Conservation (phyloP, 495 filamentous ascomycete species). For the Penicillium pulvis region DNA sequence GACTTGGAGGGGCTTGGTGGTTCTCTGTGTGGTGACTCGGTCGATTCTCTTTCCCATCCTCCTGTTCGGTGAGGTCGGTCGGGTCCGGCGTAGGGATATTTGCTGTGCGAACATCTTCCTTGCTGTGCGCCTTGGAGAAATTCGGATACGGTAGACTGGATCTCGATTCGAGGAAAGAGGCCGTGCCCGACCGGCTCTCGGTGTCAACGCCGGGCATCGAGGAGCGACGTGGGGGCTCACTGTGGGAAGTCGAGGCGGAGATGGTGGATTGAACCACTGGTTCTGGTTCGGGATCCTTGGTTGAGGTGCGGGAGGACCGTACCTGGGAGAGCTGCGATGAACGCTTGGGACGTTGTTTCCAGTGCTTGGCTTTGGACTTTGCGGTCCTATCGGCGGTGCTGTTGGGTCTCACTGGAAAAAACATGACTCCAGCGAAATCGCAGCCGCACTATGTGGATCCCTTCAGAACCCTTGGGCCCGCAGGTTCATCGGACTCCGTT, state of each 20-base stretch:
- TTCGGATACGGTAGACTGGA: slow-evolving; percentile 77
- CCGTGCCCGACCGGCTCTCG: slow-evolving; percentile 36
- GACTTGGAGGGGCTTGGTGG: slow-evolving; percentile 59
- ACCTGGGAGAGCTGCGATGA: slow-evolving; percentile 45
- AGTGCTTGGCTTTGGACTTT: slow-evolving; percentile 31
- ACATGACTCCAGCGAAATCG: slow-evolving; percentile 43
- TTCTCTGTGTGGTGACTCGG: slow-evolving; percentile 30
- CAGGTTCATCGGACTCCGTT: slow-evolving; percentile 24
- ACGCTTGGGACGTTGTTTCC: slow-evolving; percentile 34
- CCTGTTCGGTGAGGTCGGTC: slow-evolving; percentile 68
- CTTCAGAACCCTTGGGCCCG: slow-evolving; percentile 20
- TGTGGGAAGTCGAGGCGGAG: slow-evolving; percentile 30
- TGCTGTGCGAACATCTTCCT: slow-evolving; percentile 69
- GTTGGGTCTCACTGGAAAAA: slow-evolving; percentile 49
- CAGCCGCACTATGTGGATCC: slow-evolving; percentile 34
- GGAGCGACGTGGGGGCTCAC: slow-evolving; percentile 41
- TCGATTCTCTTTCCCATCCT: slow-evolving; percentile 32
- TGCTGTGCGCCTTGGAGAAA: slow-evolving; percentile 89
- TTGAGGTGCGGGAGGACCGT: slow-evolving; percentile 44
- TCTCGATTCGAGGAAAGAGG: slow-evolving; percentile 53
- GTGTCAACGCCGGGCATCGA: slow-evolving; percentile 54
- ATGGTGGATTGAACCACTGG: slow-evolving; percentile 43
- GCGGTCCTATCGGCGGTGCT: slow-evolving; percentile 36
- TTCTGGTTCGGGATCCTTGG: slow-evolving; percentile 50
- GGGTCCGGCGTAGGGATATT: slow-evolving; percentile 76